phyloP scores from a whole-genome alignment of 2,329 filamentous ascomycete genomes.

The Aureobasidium sp. region DNA sequence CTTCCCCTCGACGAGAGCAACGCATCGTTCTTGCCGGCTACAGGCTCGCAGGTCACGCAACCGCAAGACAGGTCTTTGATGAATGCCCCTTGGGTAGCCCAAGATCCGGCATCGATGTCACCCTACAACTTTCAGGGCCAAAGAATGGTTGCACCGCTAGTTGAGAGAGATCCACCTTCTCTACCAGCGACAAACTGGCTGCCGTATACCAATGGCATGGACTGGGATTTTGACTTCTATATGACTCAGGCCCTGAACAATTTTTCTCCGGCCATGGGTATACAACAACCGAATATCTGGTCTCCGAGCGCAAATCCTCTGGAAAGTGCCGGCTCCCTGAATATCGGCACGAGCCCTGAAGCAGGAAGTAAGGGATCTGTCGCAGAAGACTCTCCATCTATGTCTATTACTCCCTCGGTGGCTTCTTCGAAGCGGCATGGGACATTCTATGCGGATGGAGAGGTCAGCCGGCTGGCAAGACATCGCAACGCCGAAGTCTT shows the following conservation, averaged over 20 bases:
- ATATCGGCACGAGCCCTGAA: neutral
- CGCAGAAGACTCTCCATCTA: neutral
- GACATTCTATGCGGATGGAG: constrained; percentile 7
- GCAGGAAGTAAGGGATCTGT: neutral
- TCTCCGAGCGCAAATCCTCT: neutral
- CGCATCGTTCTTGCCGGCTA: neutral
- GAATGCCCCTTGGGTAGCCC: neutral
- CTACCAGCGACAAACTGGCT: constrained; percentile 10
- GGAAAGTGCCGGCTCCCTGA: neutral
- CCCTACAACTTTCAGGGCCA: neutral
- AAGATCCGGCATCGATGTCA: neutral
- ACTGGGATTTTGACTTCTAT: constrained; percentile 10
- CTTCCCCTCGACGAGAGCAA: neutral
- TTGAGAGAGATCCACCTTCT: neutral
- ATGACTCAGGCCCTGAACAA: constrained; percentile 8
- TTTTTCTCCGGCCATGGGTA: neutral
- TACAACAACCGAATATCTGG: neutral
- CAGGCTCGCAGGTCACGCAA: neutral
- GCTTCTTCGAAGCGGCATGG: constrained; percentile 3
- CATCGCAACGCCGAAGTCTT: neutral
- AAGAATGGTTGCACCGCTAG: neutral
- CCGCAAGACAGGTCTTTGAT: neutral
- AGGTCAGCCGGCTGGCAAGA: neutral
- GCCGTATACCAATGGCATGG: neutral
- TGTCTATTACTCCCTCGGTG: neutral